phyloP scores from a whole-genome alignment of 164 flowering plant genomes.

The Dillenia turbinata region DNA sequence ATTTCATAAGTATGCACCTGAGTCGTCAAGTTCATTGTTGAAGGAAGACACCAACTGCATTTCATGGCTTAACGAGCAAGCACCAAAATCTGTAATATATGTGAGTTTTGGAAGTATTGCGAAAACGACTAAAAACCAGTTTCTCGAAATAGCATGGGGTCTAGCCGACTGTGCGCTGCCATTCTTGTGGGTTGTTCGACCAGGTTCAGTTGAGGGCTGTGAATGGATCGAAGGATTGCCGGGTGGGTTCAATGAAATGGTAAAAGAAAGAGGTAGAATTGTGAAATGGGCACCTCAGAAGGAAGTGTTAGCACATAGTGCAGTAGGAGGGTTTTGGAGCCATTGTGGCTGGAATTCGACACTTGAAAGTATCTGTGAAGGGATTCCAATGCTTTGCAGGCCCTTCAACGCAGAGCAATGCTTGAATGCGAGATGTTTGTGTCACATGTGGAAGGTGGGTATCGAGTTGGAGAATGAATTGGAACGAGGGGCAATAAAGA shows the following conservation, averaged over 20 bases:
- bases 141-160: slow-evolving; percentile 38
- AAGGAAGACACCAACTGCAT: slow-evolving; percentile 26
- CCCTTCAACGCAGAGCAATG: slow-evolving; percentile 18
- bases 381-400: slow-evolving; percentile 19
- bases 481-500: slow-evolving; percentile 5
- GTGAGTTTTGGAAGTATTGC: slow-evolving; percentile 47
- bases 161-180: slow-evolving; percentile 32
- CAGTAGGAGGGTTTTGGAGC: slow-evolving; percentile 18
- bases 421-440: slow-evolving; percentile 13
- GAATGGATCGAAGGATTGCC: slow-evolving; percentile 24
- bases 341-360: slow-evolving; percentile 27
- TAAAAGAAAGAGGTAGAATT: slow-evolving; percentile 21
- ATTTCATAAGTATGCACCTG: slow-evolving; percentile 25
- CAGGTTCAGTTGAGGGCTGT: slow-evolving; percentile 22
- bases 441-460: slow-evolving; percentile 12
- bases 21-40: slow-evolving; percentile 24
- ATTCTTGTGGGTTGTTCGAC: slow-evolving; percentile 49
- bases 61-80: slow-evolving; percentile 42
- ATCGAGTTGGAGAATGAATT: slow-evolving; percentile 9
- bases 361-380: slow-evolving; percentile 18
- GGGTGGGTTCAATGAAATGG: slow-evolving; percentile 15
- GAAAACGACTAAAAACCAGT: slow-evolving; percentile 6
- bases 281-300: slow-evolving; percentile 34
- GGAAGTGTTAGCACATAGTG: slow-evolving; percentile 20
- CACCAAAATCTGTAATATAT: slow-evolving; percentile 36